Percentiles rank a stretch among this genome's conserved stretches.
phyloP scores from a whole-genome alignment of 192 early-diverging fungal species.

The Mortierella alpina region DNA sequence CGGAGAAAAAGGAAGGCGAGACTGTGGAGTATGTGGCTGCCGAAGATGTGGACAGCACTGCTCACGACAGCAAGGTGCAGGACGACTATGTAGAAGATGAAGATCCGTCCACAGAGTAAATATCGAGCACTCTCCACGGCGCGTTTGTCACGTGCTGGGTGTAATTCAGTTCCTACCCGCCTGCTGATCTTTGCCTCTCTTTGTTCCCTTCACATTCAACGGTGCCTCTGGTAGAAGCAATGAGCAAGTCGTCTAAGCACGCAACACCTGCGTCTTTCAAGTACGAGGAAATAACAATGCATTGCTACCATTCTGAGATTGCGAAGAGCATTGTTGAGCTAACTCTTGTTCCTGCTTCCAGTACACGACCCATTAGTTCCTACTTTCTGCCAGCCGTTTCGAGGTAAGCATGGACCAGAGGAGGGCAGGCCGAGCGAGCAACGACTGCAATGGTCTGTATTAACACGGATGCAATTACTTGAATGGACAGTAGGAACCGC shows the following conservation, averaged over 20 bases:
- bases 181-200: no score
- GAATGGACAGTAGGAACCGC: no score
- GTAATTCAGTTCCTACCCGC: no score
- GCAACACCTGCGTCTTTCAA: no score
- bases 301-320: no score
- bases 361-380: conserved; percentile 23
- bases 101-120: neutral
- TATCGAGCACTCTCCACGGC: neutral
- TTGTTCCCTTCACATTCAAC: no score
- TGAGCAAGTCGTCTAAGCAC: no score
- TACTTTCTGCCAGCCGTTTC: conserved; percentile 11
- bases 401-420: conserved; percentile 7
- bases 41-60: neutral
- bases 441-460: neutral
- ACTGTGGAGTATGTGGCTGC: conserved; percentile 5
- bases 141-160: neutral
- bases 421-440: no score
- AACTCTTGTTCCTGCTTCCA: neutral
- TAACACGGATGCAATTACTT: neutral
- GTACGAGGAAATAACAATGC: no score
- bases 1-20: neutral
- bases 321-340: no score
- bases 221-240: no score
- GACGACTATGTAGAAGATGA: conserved; percentile 18
- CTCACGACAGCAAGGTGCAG: neutral